Evolutionary conservation across 768 basidiomycete species (phyloP), one percentile per base, ranked within the genome.

Genomic region (Kwoniella dendrophila): DNA sequence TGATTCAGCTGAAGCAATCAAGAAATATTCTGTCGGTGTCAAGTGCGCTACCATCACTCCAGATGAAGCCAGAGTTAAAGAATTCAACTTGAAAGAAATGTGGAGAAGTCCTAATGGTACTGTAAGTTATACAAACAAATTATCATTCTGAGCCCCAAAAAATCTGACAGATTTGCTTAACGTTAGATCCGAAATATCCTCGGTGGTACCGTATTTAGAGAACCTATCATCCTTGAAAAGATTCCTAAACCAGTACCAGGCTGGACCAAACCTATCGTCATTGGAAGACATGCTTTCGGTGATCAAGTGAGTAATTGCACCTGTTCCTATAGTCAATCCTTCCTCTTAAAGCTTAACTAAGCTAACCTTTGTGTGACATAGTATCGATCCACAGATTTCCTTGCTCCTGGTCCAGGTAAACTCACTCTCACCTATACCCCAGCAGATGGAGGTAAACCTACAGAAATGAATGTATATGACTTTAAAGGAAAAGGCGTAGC

Each of bases 1-100:
- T 63, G 93, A 97, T 11, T 89, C 93, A 27, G 94, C 95, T 18
- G 86, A 97, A 69, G 96, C 96, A 58, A 97, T 97, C 78, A 84
- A 90, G 59, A 85, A 96, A 80, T 86, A 96, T 85, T 88, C 88
- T 66, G 96, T 99, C 67, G 96, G 95, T 66, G 93, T 98, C 82
- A 99, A 99, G 81, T 99, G 95, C 82, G 95, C 94, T 40, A 98
- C 95, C 45, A 98, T 98, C 81, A 99, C 96, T 1, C 96, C 96
- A 5, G 96, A 99, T 77, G 95, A 98, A 78, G 92, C 87, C 24
- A 88, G 94, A 60, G 92, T 97, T 48, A 82, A 93, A 63, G 96
- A 98, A 81, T 99, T 96, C 85, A 90, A 92, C 51, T 84, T 99
- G 77, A 97, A 96, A 84, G 87, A 94, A 81, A 99, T 99, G 95